Conservation (phyloP, 1,284 basidiomycete species). For the Sporisorium scitamineum region DNA sequence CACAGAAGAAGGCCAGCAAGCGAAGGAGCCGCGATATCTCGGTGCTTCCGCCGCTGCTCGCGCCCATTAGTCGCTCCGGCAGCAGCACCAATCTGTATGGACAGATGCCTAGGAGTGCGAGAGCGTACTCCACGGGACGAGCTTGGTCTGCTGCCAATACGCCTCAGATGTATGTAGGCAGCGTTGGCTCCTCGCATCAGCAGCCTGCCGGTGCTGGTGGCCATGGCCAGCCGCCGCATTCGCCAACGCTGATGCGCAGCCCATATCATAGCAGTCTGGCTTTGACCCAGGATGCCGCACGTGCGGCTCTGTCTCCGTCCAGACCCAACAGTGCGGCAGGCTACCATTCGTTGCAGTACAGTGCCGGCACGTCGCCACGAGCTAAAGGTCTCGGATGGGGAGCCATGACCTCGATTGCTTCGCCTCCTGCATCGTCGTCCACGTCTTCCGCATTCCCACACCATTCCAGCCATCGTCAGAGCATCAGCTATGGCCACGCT, state of each 20-base stretch:
- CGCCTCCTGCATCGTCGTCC: constrained; percentile 18
- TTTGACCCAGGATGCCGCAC: constrained; percentile 41
- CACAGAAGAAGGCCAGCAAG: constrained; percentile 43
- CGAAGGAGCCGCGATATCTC: constrained; percentile 58
- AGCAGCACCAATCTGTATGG: constrained; percentile 55
- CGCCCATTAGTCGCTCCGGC: constrained; percentile 45
- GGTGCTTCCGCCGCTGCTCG: constrained; percentile 59
- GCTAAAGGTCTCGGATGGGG: constrained; percentile 61
- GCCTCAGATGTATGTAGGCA: constrained; percentile 49
- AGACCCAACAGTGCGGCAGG: constrained; percentile 49
- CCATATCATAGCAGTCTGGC: constrained; percentile 46
- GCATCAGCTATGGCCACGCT: constrained; percentile 50
- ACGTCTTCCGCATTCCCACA: constrained; percentile 1
- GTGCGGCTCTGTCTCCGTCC: constrained; percentile 38
- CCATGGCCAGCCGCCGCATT: constrained; percentile 27
- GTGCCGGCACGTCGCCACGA: constrained; percentile 56
- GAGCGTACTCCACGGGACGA: constrained; percentile 48
- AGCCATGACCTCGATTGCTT: constrained; percentile 55
- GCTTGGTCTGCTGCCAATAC: constrained; percentile 39
- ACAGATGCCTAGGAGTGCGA: constrained; percentile 35
- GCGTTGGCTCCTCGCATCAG: constrained; percentile 45
- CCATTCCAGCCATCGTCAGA: constrained; percentile 26
- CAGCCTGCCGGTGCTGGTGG: constrained; percentile 1
- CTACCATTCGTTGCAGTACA: constrained; percentile 26
- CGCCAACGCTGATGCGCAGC: constrained; percentile 46